Conservation (phyloP, 257 asterid species). For the Verbascum thapsus region DNA sequence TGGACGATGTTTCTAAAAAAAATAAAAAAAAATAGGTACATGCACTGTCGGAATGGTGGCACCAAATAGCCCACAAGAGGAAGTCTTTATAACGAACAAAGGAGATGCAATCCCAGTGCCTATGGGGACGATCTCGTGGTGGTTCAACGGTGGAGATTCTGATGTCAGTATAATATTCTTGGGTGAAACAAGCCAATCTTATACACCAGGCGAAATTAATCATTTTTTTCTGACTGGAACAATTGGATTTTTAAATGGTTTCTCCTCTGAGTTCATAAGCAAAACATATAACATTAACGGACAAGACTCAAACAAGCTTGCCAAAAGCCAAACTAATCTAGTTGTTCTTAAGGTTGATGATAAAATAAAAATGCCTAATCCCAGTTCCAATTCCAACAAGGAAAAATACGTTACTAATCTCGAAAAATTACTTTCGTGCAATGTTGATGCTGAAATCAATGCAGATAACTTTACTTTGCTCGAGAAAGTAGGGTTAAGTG, state of each 20-base stretch:
- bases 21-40: conserved; percentile 27
- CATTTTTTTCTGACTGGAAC: conserved; percentile 46
- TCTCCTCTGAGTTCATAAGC: conserved; percentile 37
- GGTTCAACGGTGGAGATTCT: conserved; percentile 47
- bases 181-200: conserved; percentile 31
- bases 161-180: conserved; percentile 36
- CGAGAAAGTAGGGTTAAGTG: conserved; percentile 36
- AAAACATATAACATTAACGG: conserved; percentile 24
- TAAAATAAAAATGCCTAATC: conserved; percentile 27
- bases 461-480: conserved; percentile 24
- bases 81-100: conserved; percentile 26
- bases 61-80: conserved; percentile 32
- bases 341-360: conserved; percentile 26
- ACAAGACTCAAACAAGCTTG: conserved; percentile 30
- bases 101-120: conserved; percentile 43
- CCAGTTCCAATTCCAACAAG: neutral
- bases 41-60: conserved; percentile 45
- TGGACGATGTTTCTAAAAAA: too few species aligned
- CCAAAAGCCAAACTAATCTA: conserved; percentile 33
- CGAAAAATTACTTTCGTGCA: neutral
- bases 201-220: conserved; percentile 30
- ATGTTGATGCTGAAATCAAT: neutral
- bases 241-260: conserved; percentile 35
- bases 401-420: conserved; percentile 12
- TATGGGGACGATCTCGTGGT: conserved; percentile 45